Base-by-base conservation (phyloP, 1,139 yeast species). In the Taphrina confusa region DNA sequence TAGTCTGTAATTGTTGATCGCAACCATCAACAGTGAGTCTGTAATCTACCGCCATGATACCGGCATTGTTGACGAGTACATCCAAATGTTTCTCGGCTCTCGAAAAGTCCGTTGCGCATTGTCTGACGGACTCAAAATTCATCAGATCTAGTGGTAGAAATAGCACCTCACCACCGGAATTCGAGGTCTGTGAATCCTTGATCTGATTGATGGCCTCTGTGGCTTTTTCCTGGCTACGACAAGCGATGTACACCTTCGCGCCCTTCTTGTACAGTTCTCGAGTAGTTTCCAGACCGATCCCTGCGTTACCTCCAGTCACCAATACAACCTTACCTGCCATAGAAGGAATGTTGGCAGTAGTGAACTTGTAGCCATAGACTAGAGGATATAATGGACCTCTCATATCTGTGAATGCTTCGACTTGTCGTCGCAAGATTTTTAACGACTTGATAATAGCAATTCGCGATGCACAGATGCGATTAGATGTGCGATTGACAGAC, bases 1-100 rank as follows among this genome's bases (percentile, higher is more conserved):
- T 87, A 1, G 92, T 84, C 68, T 88, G 96, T 62, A 87, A 73
- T 69, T 88, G 96, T 27, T 87, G 36, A 28, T 66, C 68, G 45
- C 45, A 62, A 28, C 68, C 68, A 14, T 66, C 66, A n/a, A 23
- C 18, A 2, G 66, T 64, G 51, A 65, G 44, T 25, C 60, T 61
- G 16, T 65, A 62, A 2, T 50, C 58, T 20, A 44, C 23, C 4
- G 55, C 57, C 64, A 60, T 60, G 57, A 57, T 23, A 16, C 68
- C 68, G 2, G 67, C 68, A 52, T 66, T 66, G n/a, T 66, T 65
- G 47, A 60, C 47, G 22, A 66, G 44, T 30, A 64, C 59, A 49
- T 66, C 65, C 18, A 66, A 37, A n/a, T 59, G 40, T 9, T 14
- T 39, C 49, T 66, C 68, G 25, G 49, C 40, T 18, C 49, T 60